Evolutionary conservation across 257 asterid genomes (phyloP).

Genomic region (Solanum peruvianum): DNA sequence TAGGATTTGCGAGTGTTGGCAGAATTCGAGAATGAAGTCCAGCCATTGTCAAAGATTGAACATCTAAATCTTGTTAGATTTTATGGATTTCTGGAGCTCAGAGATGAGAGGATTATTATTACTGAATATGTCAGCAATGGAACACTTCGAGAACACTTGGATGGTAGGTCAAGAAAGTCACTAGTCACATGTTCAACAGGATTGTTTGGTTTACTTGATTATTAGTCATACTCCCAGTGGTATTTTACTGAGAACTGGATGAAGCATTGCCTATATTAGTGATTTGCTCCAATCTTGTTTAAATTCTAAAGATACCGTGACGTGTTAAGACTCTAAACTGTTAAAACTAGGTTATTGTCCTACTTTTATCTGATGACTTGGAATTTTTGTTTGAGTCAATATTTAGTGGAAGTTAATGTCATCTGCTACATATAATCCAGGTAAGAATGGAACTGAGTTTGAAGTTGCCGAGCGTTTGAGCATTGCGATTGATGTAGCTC

Average conservation of each 20-base stretch:
- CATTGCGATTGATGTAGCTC: conserved; percentile 67
- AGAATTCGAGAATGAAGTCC: conserved; percentile 53
- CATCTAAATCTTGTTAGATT: conserved; percentile 53
- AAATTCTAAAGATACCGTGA: background rate
- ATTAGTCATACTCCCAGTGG: background rate
- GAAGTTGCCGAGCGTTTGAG: conserved; percentile 52
- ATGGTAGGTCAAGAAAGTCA: conserved; percentile 21
- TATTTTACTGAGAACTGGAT: background rate
- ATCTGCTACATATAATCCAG: conserved; percentile 16
- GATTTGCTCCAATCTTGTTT: background rate
- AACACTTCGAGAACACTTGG: conserved; percentile 62
- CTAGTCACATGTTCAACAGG: background rate
- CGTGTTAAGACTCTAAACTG: background rate
- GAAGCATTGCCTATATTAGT: background rate
- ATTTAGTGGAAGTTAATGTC: background rate
- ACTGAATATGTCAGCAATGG: conserved; percentile 59
- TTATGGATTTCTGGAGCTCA: conserved; percentile 48
- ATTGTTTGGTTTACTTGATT: background rate
- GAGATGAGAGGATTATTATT: conserved; percentile 39
- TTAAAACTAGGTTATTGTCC: background rate
- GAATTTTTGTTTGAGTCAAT: background rate
- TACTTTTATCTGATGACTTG: background rate
- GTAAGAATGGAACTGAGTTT: conserved; percentile 27
- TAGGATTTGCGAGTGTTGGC: conserved; percentile 20
- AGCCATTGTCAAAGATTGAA: conserved; percentile 49